Evolutionary conservation across 495 filamentous ascomycete genomes (phyloP).

Genomic region (Talaromyces stipitatus): DNA sequence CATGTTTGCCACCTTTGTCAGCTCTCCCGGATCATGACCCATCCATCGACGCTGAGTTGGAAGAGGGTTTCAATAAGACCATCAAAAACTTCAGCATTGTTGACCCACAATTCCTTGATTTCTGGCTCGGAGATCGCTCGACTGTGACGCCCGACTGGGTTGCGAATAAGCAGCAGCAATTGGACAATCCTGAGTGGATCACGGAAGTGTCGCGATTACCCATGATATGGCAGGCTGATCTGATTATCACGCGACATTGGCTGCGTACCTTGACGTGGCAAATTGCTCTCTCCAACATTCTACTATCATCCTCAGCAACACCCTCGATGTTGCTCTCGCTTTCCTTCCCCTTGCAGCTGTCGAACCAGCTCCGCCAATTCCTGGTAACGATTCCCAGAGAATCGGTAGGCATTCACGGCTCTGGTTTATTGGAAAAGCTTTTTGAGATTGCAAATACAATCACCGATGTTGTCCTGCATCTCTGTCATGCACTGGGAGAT

Average conservation of each 20-base stretch:
- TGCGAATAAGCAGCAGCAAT: conserved; percentile 18
- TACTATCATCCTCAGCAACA: conserved; percentile 27
- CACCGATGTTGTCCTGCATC: conserved; percentile 41
- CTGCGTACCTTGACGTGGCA: conserved; percentile 46
- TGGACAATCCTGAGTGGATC: conserved; percentile 21
- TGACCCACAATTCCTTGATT: conserved; percentile 15
- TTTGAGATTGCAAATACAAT: conserved; percentile 51
- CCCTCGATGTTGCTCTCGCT: conserved; percentile 37
- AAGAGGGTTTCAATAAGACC: conserved; percentile 15
- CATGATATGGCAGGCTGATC: conserved; percentile 42
- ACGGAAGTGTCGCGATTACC: conserved; percentile 22
- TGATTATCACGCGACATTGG: conserved; percentile 49
- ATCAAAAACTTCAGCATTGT: conserved; percentile 19
- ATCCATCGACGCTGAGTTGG: conserved; percentile 8
- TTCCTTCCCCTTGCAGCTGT: conserved; percentile 44
- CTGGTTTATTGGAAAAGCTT: conserved; percentile 48
- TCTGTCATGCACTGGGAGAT: conserved; percentile 14
- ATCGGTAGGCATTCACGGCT: conserved; percentile 47
- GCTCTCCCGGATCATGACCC: conserved; percentile 19
- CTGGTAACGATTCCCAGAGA: conserved; percentile 35
- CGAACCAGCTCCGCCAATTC: conserved; percentile 37
- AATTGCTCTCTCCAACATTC: conserved; percentile 41
- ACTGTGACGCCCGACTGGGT: conserved; percentile 20
- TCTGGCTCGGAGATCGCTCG: conserved; percentile 20
- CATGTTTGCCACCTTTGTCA: conserved; percentile 11